phyloP scores from a whole-genome alignment of 78 protist genomes.

The Planoprotostelium fungivorum region DNA sequence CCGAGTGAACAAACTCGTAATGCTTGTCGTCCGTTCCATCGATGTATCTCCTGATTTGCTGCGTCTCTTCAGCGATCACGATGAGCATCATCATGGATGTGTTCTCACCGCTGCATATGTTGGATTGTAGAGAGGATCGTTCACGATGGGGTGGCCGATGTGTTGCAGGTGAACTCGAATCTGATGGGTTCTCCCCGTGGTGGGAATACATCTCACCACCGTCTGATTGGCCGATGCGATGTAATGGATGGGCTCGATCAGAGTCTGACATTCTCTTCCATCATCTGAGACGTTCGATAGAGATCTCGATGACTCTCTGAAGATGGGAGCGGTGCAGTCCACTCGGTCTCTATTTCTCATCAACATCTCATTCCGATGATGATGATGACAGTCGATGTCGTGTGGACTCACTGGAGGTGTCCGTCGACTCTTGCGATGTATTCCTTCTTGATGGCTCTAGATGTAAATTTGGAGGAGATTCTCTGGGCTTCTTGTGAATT shows the following conservation, averaged over 20 bases:
- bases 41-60: neutral
- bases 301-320: neutral
- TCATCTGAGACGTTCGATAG: constrained; percentile 5
- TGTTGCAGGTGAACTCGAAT: constrained; percentile 83
- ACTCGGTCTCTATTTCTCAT: neutral
- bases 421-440: neutral
- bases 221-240: constrained; percentile 11
- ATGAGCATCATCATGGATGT: neutral
- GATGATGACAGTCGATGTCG: neutral
- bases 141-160: constrained; percentile 72
- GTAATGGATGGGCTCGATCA: constrained; percentile 14
- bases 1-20: neutral
- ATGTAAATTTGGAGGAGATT: neutral
- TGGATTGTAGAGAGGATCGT: constrained; percentile 73
- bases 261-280: constrained; percentile 39
- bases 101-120: neutral
- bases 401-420: neutral
- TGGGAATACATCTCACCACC: constrained; percentile 52
- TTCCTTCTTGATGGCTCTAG: neutral
- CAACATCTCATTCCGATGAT: neutral
- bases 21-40: neutral
- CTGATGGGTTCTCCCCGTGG: constrained; percentile 90
- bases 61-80: neutral
- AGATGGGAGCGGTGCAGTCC: neutral
- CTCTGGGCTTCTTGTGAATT: neutral